Percentiles rank a stretch among this genome's conserved stretches.
phyloP scores from a whole-genome alignment of 139 green algal genomes.

The Coccomyxa sp. region DNA sequence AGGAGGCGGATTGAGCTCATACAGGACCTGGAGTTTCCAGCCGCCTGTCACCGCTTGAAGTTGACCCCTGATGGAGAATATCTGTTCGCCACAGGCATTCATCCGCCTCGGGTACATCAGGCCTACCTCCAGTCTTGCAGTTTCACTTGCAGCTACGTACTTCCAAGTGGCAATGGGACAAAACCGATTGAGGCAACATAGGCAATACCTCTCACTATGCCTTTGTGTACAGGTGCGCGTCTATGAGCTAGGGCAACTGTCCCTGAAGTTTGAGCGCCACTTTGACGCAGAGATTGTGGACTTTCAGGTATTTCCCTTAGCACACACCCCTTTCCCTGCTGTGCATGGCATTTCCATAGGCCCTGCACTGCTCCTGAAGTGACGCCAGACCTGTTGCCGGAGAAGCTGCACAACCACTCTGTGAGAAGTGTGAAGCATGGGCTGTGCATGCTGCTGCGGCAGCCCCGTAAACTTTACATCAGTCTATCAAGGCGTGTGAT shows the following conservation, averaged over 20 bases:
- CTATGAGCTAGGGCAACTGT: conserved; percentile 92
- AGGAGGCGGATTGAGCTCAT: conserved; percentile 83
- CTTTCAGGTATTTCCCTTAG: conserved; percentile 59
- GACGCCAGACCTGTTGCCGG: too few species aligned
- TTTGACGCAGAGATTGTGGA: conserved; percentile 93
- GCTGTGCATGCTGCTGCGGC: too few species aligned
- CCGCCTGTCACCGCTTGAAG: conserved; percentile 81
- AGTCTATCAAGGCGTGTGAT: not conserved
- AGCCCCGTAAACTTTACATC: not conserved
- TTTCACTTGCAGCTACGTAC: not conserved
- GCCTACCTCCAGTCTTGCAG: too few species aligned
- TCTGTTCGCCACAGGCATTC: conserved; percentile 81
- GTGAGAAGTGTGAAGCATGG: too few species aligned
- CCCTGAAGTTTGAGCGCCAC: conserved; percentile 95
- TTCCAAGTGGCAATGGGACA: too few species aligned
- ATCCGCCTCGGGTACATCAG: conserved; percentile 55
- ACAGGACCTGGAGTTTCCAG: conserved; percentile 88
- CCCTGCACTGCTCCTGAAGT: not conserved
- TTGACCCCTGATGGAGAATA: conserved; percentile 81
- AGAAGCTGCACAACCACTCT: too few species aligned
- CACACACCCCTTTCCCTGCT: not conserved
- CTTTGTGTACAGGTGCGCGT: conserved; percentile 24
- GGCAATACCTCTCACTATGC: not conserved
- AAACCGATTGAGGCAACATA: too few species aligned
- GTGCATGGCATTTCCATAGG: not conserved